Percentiles rank a stretch among this genome's conserved stretches.
Evolutionary conservation across 169 alveolate species (phyloP).

Genomic region (Miamiensis avidus): DNA sequence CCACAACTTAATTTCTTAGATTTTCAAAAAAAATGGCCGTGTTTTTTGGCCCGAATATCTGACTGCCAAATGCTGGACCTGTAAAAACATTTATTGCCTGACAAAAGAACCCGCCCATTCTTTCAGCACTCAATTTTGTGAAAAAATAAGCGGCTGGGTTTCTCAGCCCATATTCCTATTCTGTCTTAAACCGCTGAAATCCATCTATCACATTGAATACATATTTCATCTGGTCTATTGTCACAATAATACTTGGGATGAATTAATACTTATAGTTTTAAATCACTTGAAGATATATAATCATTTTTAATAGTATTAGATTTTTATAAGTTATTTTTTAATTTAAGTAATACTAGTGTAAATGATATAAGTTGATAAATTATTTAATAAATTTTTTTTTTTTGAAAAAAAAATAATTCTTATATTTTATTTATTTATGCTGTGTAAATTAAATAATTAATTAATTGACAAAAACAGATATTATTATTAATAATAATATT

Average conservation of each 20-base stretch:
- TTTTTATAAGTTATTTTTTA: too few relatives aligned
- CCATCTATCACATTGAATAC: neutral
- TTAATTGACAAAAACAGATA: too few relatives aligned
- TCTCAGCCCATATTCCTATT: neutral
- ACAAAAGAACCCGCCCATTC: neutral
- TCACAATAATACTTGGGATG: neutral
- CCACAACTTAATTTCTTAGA: neutral
- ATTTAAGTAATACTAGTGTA: too few relatives aligned
- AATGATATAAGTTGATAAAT: too few relatives aligned
- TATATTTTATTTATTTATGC: too few relatives aligned
- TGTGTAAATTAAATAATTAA: too few relatives aligned
- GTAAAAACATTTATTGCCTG: neutral
- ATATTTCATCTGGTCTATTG: neutral
- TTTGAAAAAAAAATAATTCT: too few relatives aligned
- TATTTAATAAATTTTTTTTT: too few relatives aligned
- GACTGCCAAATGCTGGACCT: neutral
- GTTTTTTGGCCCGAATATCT: neutral
- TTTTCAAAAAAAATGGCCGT: neutral
- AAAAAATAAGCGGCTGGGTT: neutral
- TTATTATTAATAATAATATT: too few relatives aligned
- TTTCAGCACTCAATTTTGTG: neutral
- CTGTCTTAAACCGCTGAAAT: neutral
- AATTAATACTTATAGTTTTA: too few relatives aligned
- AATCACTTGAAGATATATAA: neutral
- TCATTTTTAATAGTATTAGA: neutral